Conservation (phyloP, 2,329 filamentous ascomycete species). For the Xylariaceae sp. region DNA sequence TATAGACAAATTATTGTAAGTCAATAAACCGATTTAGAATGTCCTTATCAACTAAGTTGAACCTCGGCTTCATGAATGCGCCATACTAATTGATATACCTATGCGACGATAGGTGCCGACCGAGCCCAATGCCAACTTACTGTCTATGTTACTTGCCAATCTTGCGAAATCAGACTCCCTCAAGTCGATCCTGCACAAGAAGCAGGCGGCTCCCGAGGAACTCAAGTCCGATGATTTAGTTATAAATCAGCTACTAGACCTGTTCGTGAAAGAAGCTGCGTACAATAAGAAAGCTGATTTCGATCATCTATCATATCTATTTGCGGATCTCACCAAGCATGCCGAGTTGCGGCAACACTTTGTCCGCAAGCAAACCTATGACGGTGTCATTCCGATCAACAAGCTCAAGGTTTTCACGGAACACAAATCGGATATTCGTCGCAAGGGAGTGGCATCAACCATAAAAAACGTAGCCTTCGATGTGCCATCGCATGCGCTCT, state of each 20-base stretch:
- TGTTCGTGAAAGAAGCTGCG: slow-evolving; percentile 85
- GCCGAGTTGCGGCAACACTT: slow-evolving; percentile 70
- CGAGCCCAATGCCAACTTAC: slow-evolving; percentile 75
- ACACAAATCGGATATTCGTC: slow-evolving; percentile 73
- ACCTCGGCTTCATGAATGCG: not conserved
- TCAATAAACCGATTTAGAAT: slow-evolving; percentile 23
- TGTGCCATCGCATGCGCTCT: slow-evolving; percentile 61
- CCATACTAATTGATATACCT: slow-evolving; percentile 10
- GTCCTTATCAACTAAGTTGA: not conserved
- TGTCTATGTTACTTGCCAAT: slow-evolving; percentile 91
- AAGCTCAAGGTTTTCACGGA: slow-evolving; percentile 95
- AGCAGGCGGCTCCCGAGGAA: slow-evolving; percentile 61
- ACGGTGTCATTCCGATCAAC: slow-evolving; percentile 77
- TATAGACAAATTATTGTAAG: slow-evolving; percentile 68
- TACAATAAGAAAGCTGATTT: slow-evolving; percentile 84
- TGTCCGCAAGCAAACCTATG: slow-evolving; percentile 66
- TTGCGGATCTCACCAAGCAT: slow-evolving; percentile 86
- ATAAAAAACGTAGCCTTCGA: slow-evolving; percentile 95
- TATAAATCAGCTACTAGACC: slow-evolving; percentile 87
- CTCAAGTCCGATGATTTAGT: slow-evolving; percentile 67
- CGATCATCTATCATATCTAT: slow-evolving; percentile 90
- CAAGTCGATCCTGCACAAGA: slow-evolving; percentile 61
- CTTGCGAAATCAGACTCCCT: slow-evolving; percentile 74
- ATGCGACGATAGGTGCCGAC: slow-evolving; percentile 51
- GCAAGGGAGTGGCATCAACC: slow-evolving; percentile 90